Percentiles rank a stretch among this genome's conserved stretches.
These are phyloP conservation scores for Leccinum griseonigrum DNA, from an alignment of 1,284 basidiomycete species.

Conservation along the genomic window DNA sequence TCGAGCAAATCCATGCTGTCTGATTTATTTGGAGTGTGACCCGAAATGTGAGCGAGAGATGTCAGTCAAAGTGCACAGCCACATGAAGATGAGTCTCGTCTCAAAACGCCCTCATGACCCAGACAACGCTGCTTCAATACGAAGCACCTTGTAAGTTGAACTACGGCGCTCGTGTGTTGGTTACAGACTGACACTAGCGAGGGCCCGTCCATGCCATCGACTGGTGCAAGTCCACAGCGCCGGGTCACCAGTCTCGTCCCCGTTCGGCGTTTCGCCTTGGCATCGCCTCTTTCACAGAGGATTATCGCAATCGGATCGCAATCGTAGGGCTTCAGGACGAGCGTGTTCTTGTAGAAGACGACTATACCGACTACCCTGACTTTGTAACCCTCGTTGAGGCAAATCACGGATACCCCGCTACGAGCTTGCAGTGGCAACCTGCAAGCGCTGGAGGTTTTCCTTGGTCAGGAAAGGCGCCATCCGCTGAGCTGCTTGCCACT, in stretches of 20 bases:
- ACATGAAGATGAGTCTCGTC: slow-evolving; percentile 17
- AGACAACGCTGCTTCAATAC: slow-evolving; percentile 66
- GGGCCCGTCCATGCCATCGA: slow-evolving; percentile 83
- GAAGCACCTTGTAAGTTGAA: slow-evolving; percentile 68
- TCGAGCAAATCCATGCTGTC: slow-evolving; percentile 14
- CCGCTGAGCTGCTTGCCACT: slow-evolving; percentile 82
- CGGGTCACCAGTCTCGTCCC: slow-evolving; percentile 67
- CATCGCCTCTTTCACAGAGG: slow-evolving; percentile 77
- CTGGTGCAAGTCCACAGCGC: slow-evolving; percentile 79
- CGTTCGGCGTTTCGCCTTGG: slow-evolving; percentile 79
- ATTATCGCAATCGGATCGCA: slow-evolving; percentile 78
- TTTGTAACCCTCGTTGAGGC: slow-evolving; percentile 80
- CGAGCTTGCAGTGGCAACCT: slow-evolving; percentile 82
- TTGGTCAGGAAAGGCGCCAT: slow-evolving; percentile 61
- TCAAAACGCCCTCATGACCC: slow-evolving; percentile 44
- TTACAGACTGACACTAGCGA: slow-evolving; percentile 30
- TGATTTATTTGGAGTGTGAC: not conserved
- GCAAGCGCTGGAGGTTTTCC: slow-evolving; percentile 55
- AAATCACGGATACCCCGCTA: slow-evolving; percentile 82
- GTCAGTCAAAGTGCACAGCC: slow-evolving; percentile 20
- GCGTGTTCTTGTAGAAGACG: slow-evolving; percentile 77
- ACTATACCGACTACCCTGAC: slow-evolving; percentile 76
- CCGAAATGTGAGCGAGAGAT: not conserved
- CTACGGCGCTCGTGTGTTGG: not conserved
- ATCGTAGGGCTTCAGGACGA: slow-evolving; percentile 82